phyloP scores from a whole-genome alignment of 2,329 filamentous ascomycete species.

The Aaosphaeria arxii region DNA sequence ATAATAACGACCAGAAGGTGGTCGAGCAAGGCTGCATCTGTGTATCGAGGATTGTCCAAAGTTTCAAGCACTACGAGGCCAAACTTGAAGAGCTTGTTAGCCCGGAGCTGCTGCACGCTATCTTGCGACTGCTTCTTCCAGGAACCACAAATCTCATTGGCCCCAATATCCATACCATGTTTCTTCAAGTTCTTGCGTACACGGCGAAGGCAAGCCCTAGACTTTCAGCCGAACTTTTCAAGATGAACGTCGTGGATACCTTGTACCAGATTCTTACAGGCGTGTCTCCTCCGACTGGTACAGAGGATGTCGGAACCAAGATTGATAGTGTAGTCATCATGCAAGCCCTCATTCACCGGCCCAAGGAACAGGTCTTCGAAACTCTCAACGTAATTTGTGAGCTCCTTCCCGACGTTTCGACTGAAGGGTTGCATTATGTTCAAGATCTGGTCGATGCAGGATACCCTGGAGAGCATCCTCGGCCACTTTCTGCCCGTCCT shows the following conservation, averaged over 20 bases:
- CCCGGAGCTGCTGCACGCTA: conserved; percentile 77
- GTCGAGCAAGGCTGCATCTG: conserved; percentile 96
- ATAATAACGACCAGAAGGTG: conserved; percentile 91
- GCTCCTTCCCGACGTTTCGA: conserved; percentile 73
- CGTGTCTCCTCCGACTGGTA: conserved; percentile 81
- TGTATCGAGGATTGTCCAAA: conserved; percentile 93
- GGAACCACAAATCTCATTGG: conserved; percentile 95
- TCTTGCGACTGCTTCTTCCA: conserved; percentile 83
- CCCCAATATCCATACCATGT: conserved; percentile 92
- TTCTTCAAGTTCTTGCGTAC: conserved; percentile 86
- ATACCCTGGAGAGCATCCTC: conserved; percentile 46
- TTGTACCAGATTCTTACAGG: conserved; percentile 96
- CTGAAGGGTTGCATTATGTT: conserved; percentile 50
- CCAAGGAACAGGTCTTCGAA: conserved; percentile 93
- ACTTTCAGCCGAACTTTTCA: conserved; percentile 85
- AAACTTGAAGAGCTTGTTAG: conserved; percentile 93
- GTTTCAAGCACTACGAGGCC: conserved; percentile 82
- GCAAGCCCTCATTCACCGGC: conserved; percentile 95
- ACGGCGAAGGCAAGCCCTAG: conserved; percentile 84
- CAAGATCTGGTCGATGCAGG: conserved; percentile 51
- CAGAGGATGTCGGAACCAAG: conserved; percentile 75
- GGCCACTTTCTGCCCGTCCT: conserved; percentile 41
- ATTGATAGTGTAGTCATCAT: conserved; percentile 97
- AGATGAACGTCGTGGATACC: conserved; percentile 95
- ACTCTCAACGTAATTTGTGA: conserved; percentile 98